phyloP scores from a whole-genome alignment of 768 basidiomycete genomes.

The Polyporus arcularius region DNA sequence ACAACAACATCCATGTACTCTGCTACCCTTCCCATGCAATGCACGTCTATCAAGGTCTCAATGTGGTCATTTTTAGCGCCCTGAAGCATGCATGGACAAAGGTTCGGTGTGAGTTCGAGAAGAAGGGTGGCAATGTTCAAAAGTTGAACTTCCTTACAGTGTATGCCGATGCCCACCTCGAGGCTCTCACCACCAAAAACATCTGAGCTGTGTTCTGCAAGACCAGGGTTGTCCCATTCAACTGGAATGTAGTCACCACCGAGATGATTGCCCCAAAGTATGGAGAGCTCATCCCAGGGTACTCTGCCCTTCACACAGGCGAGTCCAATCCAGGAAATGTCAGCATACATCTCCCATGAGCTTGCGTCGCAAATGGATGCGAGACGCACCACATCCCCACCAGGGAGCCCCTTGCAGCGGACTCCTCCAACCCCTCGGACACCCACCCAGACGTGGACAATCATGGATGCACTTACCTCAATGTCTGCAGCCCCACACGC shows the following conservation, averaged over 20 bases:
- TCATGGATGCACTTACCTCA: no score
- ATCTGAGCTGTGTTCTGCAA: constrained; percentile 40
- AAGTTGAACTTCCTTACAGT: constrained; percentile 42
- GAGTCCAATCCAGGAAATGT: not conserved
- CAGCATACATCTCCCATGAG: not conserved
- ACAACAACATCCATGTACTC: constrained; percentile 41
- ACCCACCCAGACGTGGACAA: no score
- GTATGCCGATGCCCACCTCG: constrained; percentile 34
- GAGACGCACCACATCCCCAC: no score
- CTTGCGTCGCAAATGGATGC: not conserved
- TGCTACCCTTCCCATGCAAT: constrained; percentile 49
- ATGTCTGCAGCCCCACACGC: no score
- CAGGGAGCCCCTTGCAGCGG: no score
- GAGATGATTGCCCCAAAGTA: constrained; percentile 39
- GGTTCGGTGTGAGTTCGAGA: not conserved
- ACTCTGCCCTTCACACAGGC: not conserved
- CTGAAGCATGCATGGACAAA: not conserved
- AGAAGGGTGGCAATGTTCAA: constrained; percentile 21
- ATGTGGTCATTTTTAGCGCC: constrained; percentile 1
- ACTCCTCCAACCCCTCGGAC: no score
- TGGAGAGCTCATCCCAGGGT: constrained; percentile 22
- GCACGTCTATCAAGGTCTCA: constrained; percentile 34
- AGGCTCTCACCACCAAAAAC: constrained; percentile 31
- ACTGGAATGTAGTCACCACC: constrained; percentile 34
- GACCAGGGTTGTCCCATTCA: constrained; percentile 42